Conservation (phyloP, 2,329 filamentous ascomycete species). For the Stemphylium beticola region DNA sequence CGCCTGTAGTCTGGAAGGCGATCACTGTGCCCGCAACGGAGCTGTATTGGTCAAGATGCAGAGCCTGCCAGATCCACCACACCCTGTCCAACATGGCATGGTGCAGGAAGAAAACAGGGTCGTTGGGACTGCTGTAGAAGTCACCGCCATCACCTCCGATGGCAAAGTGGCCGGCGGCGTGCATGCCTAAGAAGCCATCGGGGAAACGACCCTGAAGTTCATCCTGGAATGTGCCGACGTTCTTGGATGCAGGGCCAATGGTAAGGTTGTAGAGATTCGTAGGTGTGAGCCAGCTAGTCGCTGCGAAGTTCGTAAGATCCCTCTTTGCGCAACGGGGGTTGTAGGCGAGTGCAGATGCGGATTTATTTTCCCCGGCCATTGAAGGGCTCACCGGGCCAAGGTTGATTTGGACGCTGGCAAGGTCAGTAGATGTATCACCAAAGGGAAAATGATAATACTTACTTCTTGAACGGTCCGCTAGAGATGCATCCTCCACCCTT, state of each 20-base stretch:
- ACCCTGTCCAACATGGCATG: slow-evolving; percentile 55
- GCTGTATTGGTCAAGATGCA: slow-evolving; percentile 20
- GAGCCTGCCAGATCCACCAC: slow-evolving; percentile 57
- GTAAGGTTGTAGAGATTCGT: slow-evolving; percentile 53
- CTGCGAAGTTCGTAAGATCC: slow-evolving; percentile 39
- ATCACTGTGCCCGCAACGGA: slow-evolving; percentile 46
- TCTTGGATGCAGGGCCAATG: slow-evolving; percentile 57
- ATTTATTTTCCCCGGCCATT: slow-evolving; percentile 15
- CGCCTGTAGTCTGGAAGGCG: slow-evolving; percentile 51
- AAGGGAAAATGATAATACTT: not conserved
- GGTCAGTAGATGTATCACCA: not conserved
- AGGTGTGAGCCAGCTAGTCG: slow-evolving; percentile 13
- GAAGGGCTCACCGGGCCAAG: slow-evolving; percentile 27
- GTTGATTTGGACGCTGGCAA: slow-evolving; percentile 22
- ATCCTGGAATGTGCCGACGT: slow-evolving; percentile 46
- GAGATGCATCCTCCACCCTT: slow-evolving; percentile 32
- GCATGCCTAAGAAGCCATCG: slow-evolving; percentile 42
- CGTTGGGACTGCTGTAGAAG: slow-evolving; percentile 52
- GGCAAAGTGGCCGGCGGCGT: slow-evolving; percentile 48
- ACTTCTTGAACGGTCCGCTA: slow-evolving; percentile 39
- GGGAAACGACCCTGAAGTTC: slow-evolving; percentile 28
- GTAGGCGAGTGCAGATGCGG: slow-evolving; percentile 18
- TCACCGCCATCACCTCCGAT: slow-evolving; percentile 47
- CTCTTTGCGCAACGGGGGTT: slow-evolving; percentile 45
- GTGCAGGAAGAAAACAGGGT: slow-evolving; percentile 56